Conservation (phyloP, 192 early-diverging fungal genomes). For the Physocladia obscura region DNA sequence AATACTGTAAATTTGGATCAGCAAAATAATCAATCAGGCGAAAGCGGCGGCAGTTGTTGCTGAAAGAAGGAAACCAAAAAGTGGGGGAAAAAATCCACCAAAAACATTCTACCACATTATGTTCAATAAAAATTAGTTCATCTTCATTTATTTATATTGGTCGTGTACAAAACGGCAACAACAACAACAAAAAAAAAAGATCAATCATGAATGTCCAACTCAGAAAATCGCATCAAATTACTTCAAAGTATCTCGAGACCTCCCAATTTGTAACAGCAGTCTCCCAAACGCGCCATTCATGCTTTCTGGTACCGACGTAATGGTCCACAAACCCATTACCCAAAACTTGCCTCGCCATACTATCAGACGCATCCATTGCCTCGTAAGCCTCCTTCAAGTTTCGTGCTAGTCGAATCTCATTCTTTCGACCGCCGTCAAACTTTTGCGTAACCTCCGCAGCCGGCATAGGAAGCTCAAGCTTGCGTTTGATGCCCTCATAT, state of each 20-base stretch:
- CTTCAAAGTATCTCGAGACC: constrained; percentile 62
- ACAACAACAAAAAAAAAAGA: background rate
- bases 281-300: constrained; percentile 76
- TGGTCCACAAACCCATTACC: constrained; percentile 79
- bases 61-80: too few relatives aligned
- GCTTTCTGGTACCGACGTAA: constrained; percentile 67
- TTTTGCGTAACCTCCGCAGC: constrained; percentile 32
- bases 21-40: background rate
- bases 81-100: too few relatives aligned
- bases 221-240: constrained; percentile 49
- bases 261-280: constrained; percentile 76
- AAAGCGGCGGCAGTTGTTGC: constrained; percentile 5
- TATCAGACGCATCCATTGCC: constrained; percentile 62
- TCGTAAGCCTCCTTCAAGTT: constrained; percentile 65
- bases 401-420: constrained; percentile 43
- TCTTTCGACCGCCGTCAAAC: background rate
- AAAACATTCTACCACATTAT: too few relatives aligned
- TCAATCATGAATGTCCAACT: background rate
- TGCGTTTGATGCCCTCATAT: constrained; percentile 65
- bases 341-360: constrained; percentile 68
- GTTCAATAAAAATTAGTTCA: too few relatives aligned
- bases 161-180: background rate
- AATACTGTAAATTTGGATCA: constrained; percentile 18
- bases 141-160: too few relatives aligned
- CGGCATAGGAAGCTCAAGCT: constrained; percentile 39